phyloP scores from a whole-genome alignment of 2,329 filamentous ascomycete species.

The Alternaria sp. region DNA sequence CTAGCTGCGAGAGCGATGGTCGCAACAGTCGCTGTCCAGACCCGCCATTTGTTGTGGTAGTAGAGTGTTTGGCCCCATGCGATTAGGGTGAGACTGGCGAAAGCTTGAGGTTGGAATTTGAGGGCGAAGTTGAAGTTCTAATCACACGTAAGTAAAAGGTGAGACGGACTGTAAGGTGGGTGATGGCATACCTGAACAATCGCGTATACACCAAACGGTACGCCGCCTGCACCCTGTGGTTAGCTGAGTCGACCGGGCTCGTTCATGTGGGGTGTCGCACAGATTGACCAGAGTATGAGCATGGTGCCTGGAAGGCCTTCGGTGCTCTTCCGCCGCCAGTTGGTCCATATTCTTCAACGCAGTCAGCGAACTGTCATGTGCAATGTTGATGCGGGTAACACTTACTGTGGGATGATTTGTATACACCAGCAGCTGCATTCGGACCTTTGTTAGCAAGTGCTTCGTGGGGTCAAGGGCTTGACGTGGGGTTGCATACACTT shows the following conservation, averaged over 20 bases:
- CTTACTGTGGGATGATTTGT: slow-evolving; percentile 49
- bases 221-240: slow-evolving; percentile 33
- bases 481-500: slow-evolving; percentile 27
- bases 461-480: background rate
- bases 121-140: slow-evolving; percentile 63
- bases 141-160: background rate
- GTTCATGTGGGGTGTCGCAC: slow-evolving; percentile 36
- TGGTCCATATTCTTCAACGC: slow-evolving; percentile 61
- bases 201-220: slow-evolving; percentile 60
- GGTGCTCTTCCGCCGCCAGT: slow-evolving; percentile 66
- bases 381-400: slow-evolving; percentile 5
- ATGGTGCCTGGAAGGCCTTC: slow-evolving; percentile 66
- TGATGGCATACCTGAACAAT: slow-evolving; percentile 53
- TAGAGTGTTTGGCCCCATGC: slow-evolving; percentile 61
- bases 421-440: slow-evolving; percentile 50
- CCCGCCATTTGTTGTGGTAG: slow-evolving; percentile 57
- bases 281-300: slow-evolving; percentile 69
- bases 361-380: slow-evolving; percentile 14
- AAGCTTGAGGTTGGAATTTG: slow-evolving; percentile 62
- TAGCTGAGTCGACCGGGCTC: background rate
- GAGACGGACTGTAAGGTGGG: background rate
- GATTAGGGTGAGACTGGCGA: slow-evolving; percentile 56
- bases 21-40: slow-evolving; percentile 54
- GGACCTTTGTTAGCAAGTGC: slow-evolving; percentile 20
- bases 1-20: slow-evolving; percentile 50